Base-by-base conservation (phyloP, 345 rosid species). In the Gossypium australe region DNA sequence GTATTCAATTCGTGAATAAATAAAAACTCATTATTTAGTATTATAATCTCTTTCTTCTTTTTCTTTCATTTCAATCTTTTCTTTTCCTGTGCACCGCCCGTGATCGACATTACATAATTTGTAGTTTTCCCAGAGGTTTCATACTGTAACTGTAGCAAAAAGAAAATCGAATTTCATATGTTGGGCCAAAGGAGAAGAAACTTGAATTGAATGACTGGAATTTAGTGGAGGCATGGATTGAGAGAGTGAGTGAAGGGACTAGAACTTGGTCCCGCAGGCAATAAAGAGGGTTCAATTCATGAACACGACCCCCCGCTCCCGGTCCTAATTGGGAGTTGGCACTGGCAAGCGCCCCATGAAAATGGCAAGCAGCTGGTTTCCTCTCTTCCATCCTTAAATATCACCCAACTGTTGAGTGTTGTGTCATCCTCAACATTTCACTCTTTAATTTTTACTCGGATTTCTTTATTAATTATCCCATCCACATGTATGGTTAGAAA, bases 101-200 rank as follows among this genome's bases (percentile, higher is more conserved):
- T 88, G 89, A 86, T 81, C 78, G 89, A 70, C 85, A 77, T 66
- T 64, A 34, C 45, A 65, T 12, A 73, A 18, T 83, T 87, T 87
- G 95, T 82, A 86, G 81, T 83, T 78, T 88, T 86, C 82, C 82
- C 75, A 56, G 77, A 84, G 84, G 88, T 84, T 80, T 71, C 51
- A 70, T 79, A 68, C 63, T 76, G 56, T 72, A 16, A 38, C 1
- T 18, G 75, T 61, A 4, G 60, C 66, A 20, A 22, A 20, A 57
- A 57, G 14, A 22, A 20, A 57, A 57, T 8, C 58, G 13, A 34
- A 34, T 34, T 34, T 4, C 41, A 5, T 34, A 34, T 34, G 1
- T 34, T 34, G 7, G 7, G 7, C 41, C 41, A 34, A 5, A 34
- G 41, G 1, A 5, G 41, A 45, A 67, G 55, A 22, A 45, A 66